Percentiles rank a stretch among this genome's conserved stretches.
These are phyloP conservation scores for Neonectria sp. DNA, from an alignment of 2,329 filamentous ascomycete genomes.

Conservation along the genomic window DNA sequence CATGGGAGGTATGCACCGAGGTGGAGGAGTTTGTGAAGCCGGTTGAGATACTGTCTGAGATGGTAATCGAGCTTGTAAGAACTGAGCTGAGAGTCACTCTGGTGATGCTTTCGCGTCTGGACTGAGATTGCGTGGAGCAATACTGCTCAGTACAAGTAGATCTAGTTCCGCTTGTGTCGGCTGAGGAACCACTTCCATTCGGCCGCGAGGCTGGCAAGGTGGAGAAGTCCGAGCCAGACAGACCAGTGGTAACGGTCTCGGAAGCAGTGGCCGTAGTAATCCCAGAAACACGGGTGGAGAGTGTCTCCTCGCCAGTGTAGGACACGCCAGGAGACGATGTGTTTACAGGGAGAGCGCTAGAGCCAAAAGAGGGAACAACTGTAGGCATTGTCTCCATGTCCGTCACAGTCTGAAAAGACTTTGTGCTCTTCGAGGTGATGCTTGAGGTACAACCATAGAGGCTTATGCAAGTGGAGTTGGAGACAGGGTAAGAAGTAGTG, in stretches of 20 bases:
- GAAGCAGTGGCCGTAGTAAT: neutral
- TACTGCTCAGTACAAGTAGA: conserved; percentile 8
- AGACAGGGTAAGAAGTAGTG: conserved; percentile 6
- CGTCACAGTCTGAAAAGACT: conserved; percentile 22
- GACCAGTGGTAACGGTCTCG: neutral
- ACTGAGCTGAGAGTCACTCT: conserved; percentile 27
- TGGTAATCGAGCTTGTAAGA: conserved; percentile 30
- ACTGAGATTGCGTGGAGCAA: neutral
- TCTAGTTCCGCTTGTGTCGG: neutral
- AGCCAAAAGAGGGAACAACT: conserved; percentile 31
- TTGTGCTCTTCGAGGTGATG: neutral
- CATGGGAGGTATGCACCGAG: neutral
- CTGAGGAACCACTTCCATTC: neutral
- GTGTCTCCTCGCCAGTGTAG: neutral
- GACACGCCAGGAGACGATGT: conserved; percentile 5
- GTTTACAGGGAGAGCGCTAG: conserved; percentile 34
- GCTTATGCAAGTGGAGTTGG: conserved; percentile 20
- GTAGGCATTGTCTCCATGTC: conserved; percentile 44
- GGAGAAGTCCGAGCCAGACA: neutral
- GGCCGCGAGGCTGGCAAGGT: neutral
- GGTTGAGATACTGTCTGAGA: conserved; percentile 24
- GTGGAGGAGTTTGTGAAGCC: conserved; percentile 12
- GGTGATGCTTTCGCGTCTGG: conserved; percentile 15
- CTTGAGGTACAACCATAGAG: conserved; percentile 37
- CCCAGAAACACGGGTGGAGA: neutral